Evolutionary conservation across 768 basidiomycete genomes (phyloP), one percentile per base, ranked within the genome.

Genomic region (Gloeopeniophorella convolvens): DNA sequence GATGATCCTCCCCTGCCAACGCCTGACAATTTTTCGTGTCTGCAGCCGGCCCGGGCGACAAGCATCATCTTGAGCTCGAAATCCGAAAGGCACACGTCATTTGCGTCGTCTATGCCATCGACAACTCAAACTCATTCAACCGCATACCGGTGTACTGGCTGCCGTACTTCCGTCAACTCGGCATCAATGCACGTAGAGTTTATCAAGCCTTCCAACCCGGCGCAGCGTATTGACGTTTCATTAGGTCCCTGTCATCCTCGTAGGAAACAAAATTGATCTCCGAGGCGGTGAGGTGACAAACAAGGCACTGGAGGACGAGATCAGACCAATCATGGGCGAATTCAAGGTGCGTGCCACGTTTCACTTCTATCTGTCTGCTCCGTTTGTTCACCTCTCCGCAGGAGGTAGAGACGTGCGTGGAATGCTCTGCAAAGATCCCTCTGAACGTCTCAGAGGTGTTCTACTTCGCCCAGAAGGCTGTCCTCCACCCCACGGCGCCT

Each of bases 341-440:
- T 99, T 95, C 82, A 99, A 99, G 80, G 93, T 84, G 62, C 48
- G 69, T 60, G 44, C 56, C 27, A 13, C 23, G 26, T 21, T 43
- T 39, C 34, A 32, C 45, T 30, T 51, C 36, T 45, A 24, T 24
- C 31, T 27, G 23, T n/a, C 27, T 30, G 20, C 11, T 32, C 30
- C n/a, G n/a, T n/a, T n/a, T n/a, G n/a, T n/a, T 20, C 28, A 36
- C 47, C 50, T 18, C 45, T 41, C 4, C 51, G 33, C 58, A 98
- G 95, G 94, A 97, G 78, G 94, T 97, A 46, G 94, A 97, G 65
- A 97, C 95, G 34, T 97, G 94, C 61, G 89, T 98, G 26, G 95
- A 98, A 70, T 91, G 89, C 62, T 95, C 92, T n/a, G 93, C 93
- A 3, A 85, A 87, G 65, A 70, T 86, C 44, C 85, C 89, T 23